These are phyloP conservation scores for Triticum timopheevii DNA, from an alignment of 176 grass and related monocot species.

Conservation along the genomic window DNA sequence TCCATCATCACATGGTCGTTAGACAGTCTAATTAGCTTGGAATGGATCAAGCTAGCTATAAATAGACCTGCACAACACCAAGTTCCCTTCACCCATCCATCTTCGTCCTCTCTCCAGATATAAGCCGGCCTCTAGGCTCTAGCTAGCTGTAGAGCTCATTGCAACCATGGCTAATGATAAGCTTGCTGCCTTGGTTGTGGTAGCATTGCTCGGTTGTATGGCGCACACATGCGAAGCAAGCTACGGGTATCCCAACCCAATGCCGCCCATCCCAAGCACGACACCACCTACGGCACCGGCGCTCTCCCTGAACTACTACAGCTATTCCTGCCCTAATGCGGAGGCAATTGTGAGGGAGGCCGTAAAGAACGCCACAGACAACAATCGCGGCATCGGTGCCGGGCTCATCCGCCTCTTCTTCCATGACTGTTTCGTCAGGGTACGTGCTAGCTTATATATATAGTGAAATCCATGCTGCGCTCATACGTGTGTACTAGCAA, in stretches of 20 bases:
- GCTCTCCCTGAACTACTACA: slow-evolving; percentile 16
- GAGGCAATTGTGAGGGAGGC: neutral
- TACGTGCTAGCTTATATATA: neutral
- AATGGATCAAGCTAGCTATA: neutral
- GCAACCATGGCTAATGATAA: neutral
- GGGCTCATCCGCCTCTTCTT: slow-evolving; percentile 53
- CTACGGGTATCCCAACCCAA: neutral
- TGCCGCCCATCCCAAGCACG: neutral
- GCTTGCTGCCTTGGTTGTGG: neutral
- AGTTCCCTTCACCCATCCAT: neutral
- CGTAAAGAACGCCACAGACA: neutral
- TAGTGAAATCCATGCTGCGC: too few relatives aligned
- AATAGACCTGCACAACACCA: neutral
- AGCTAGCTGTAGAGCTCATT: neutral
- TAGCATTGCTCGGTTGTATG: neutral
- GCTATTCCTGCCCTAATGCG: slow-evolving; percentile 11
- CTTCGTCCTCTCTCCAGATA: neutral
- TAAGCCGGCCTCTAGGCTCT: neutral
- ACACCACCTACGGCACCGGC: neutral
- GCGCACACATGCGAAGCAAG: neutral
- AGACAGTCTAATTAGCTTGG: neutral
- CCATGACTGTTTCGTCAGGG: slow-evolving; percentile 52
- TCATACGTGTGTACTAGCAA: too few relatives aligned
- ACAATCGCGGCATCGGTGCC: slow-evolving; percentile 5
- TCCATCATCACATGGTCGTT: neutral